Evolutionary conservation across 1,284 basidiomycete genomes (phyloP).

Genomic region (Rhizopogon hawkerae): DNA sequence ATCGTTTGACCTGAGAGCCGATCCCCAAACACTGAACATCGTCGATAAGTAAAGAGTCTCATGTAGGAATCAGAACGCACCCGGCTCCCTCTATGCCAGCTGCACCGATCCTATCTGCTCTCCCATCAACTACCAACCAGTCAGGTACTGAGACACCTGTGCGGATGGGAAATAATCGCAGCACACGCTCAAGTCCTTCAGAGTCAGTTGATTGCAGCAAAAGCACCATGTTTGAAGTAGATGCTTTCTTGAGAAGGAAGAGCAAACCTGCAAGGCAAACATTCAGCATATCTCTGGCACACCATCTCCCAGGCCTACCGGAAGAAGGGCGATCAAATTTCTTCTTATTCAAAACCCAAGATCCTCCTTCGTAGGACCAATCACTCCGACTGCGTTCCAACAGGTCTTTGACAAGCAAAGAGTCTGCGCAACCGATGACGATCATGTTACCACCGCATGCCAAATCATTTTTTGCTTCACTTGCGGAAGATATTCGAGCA

Average conservation of each 20-base stretch:
- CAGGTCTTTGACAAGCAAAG: constrained; percentile 24
- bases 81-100: constrained; percentile 69
- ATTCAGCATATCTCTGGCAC: not conserved
- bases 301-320: constrained; percentile 12
- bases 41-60: not conserved
- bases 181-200: constrained; percentile 52
- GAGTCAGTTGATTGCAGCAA: constrained; percentile 54
- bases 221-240: constrained; percentile 33
- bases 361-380: constrained; percentile 13
- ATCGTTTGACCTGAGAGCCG: constrained; percentile 8
- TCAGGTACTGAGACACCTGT: constrained; percentile 70
- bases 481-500: constrained; percentile 44
- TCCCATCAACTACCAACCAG: constrained; percentile 56
- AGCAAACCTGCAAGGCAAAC: constrained; percentile 39
- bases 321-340: constrained; percentile 23
- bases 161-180: constrained; percentile 70
- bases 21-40: constrained; percentile 40
- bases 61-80: constrained; percentile 33
- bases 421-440: constrained; percentile 37
- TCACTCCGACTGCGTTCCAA: constrained; percentile 17
- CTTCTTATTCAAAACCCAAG: constrained; percentile 14
- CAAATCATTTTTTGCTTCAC: constrained; percentile 22
- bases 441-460: constrained; percentile 49
- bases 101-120: constrained; percentile 49
- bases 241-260: constrained; percentile 64